phyloP scores from a whole-genome alignment of 2,329 filamentous ascomycete genomes.

The Periconia macrospinosa region DNA sequence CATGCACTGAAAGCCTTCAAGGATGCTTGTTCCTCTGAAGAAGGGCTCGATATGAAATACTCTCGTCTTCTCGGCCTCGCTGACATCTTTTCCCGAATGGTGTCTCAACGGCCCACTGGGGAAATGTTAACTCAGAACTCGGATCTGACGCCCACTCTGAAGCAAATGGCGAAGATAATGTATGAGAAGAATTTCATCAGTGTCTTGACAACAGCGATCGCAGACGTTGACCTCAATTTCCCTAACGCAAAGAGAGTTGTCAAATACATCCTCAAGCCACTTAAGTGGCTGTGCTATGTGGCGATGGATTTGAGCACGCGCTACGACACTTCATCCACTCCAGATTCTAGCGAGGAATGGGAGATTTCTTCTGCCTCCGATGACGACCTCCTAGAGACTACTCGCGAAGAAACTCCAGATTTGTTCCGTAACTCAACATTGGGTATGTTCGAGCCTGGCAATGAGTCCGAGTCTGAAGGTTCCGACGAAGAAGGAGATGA shows the following conservation, averaged over 20 bases:
- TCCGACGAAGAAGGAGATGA: slow-evolving; percentile 62
- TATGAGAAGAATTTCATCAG: slow-evolving; percentile 96
- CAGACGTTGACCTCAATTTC: slow-evolving; percentile 94
- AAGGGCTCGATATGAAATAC: slow-evolving; percentile 83
- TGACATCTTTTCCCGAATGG: slow-evolving; percentile 90
- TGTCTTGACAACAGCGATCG: slow-evolving; percentile 85
- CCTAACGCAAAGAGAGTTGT: slow-evolving; percentile 90
- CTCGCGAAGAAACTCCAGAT: slow-evolving; percentile 81
- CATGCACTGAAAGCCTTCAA: slow-evolving; percentile 91
- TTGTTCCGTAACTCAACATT: slow-evolving; percentile 95
- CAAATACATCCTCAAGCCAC: slow-evolving; percentile 90
- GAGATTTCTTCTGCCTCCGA: slow-evolving; percentile 93
- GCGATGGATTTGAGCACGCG: slow-evolving; percentile 83
- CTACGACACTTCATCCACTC: slow-evolving; percentile 70
- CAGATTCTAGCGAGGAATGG: slow-evolving; percentile 73
- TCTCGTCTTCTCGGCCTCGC: slow-evolving; percentile 83
- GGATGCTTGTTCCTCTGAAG: slow-evolving; percentile 76
- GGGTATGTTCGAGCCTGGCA: slow-evolving; percentile 86
- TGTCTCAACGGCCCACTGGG: slow-evolving; percentile 59
- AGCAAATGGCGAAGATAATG: slow-evolving; percentile 91
- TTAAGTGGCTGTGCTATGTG: slow-evolving; percentile 84
- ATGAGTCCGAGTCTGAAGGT: slow-evolving; percentile 76
- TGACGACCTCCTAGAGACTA: slow-evolving; percentile 78
- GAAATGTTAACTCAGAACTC: slow-evolving; percentile 41
- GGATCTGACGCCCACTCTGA: slow-evolving; percentile 61